A percentile compares a stretch with the other conserved stretches of the same genome.
phyloP scores from a whole-genome alignment of 139 green algal species.

The Chlamydomonas incerta region DNA sequence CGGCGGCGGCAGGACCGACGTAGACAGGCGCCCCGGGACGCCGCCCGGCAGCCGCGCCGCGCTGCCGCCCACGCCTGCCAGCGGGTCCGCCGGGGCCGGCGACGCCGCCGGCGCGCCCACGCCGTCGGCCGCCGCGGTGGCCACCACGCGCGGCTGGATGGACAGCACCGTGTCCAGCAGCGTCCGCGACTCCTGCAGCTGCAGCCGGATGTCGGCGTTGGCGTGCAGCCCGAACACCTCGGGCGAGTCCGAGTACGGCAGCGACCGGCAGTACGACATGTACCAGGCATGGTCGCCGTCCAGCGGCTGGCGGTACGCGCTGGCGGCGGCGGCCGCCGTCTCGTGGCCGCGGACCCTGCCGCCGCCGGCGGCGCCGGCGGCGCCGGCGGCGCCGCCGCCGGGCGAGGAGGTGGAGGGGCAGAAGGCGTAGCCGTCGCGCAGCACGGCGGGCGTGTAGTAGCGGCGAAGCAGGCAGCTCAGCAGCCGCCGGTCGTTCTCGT shows the following conservation, averaged over 20 bases:
- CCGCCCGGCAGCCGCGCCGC: not conserved
- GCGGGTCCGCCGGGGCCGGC: not conserved
- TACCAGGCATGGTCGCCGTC: constrained; percentile 54
- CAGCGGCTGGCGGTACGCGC: constrained; percentile 50
- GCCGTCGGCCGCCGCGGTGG: not conserved
- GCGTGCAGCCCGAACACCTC: constrained; percentile 87
- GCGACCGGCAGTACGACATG: constrained; percentile 58
- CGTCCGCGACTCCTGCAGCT: constrained; percentile 61
- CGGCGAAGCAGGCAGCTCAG: constrained; percentile 74
- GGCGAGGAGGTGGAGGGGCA: not conserved
- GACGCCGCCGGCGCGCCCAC: not conserved
- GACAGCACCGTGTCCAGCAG: constrained; percentile 68
- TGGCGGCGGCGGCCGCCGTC: not conserved
- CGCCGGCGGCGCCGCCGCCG: not conserved
- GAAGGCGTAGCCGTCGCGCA: constrained; percentile 26
- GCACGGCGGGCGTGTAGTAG: constrained; percentile 53
- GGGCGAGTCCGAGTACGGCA: constrained; percentile 73
- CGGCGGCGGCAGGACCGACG: not conserved
- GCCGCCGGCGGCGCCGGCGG: not conserved
- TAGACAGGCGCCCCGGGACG: not conserved
- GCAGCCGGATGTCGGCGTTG: constrained; percentile 82
- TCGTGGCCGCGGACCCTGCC: not conserved
- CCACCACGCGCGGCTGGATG: constrained; percentile 69
- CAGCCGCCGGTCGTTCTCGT: constrained; percentile 84
- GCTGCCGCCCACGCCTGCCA: not conserved